A percentile compares a stretch with the other conserved stretches of the same genome.
phyloP scores from a whole-genome alignment of 306 rosid species.

The Phaseolus lunatus region DNA sequence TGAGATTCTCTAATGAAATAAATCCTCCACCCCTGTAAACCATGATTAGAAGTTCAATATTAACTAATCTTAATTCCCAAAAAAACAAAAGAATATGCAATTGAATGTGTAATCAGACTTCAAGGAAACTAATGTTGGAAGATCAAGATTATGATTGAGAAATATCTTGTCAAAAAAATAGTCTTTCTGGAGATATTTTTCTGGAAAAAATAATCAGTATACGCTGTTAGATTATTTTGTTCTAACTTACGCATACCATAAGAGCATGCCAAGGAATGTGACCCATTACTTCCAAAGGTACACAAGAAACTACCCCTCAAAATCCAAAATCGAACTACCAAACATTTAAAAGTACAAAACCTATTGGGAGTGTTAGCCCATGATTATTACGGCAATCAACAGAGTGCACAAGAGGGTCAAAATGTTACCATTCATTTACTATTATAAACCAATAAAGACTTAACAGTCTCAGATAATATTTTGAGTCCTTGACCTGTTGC shows the following conservation, averaged over 20 bases:
- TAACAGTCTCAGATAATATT: slow-evolving; percentile 1
- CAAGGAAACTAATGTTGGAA: slow-evolving; percentile 29
- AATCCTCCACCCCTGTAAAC: slow-evolving; percentile 91
- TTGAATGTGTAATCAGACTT: slow-evolving; percentile 18
- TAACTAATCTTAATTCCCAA: not conserved
- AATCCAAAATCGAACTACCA: slow-evolving; percentile 14
- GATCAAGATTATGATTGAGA: slow-evolving; percentile 4
- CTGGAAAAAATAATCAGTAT: not conserved
- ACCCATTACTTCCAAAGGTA: slow-evolving; percentile 6
- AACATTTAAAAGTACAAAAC: slow-evolving; percentile 28
- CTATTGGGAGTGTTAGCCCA: slow-evolving; percentile 16
- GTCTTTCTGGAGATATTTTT: slow-evolving; percentile 9
- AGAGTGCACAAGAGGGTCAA: slow-evolving; percentile 1
- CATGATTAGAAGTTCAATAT: slow-evolving; percentile 40
- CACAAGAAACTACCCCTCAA: not conserved
- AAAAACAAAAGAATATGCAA: not conserved
- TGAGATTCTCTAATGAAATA: slow-evolving; percentile 93
- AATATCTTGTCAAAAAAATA: slow-evolving; percentile 5
- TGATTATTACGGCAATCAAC: not conserved
- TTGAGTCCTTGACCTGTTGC: not conserved
- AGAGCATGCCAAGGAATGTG: slow-evolving; percentile 15
- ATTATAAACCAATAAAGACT: slow-evolving; percentile 26
- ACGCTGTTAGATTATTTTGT: slow-evolving; percentile 10
- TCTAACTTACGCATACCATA: slow-evolving; percentile 8
- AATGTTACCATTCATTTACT: slow-evolving; percentile 6